Percentiles rank a stretch among this genome's conserved stretches.
Evolutionary conservation across 1,284 basidiomycete species (phyloP).

Genomic region (Melampsora americana): DNA sequence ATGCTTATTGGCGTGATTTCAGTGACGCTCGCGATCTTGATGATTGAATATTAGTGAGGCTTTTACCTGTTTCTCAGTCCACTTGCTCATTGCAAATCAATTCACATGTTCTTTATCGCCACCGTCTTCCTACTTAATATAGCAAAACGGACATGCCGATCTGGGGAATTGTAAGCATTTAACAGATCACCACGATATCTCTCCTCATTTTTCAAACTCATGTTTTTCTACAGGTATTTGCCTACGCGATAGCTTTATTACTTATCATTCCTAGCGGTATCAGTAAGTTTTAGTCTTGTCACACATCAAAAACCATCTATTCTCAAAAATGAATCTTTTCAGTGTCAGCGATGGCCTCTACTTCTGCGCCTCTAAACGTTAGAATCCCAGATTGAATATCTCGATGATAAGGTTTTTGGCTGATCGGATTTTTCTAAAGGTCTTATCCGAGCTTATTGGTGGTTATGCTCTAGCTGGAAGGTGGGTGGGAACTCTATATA

Average conservation of each 20-base stretch:
- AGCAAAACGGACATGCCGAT: slow-evolving; percentile 37
- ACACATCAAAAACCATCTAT: neutral
- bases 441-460: slow-evolving; percentile 40
- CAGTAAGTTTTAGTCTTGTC: neutral
- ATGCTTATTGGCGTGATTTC: slow-evolving; percentile 50
- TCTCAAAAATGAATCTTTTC: neutral
- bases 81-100: no score
- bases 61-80: no score
- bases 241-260: slow-evolving; percentile 18
- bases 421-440: neutral
- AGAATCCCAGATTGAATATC: neutral
- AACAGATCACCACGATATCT: no score
- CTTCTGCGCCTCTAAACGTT: slow-evolving; percentile 28
- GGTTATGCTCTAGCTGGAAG: slow-evolving; percentile 24
- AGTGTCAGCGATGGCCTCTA: slow-evolving; percentile 34
- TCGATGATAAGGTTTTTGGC: neutral
- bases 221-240: slow-evolving; percentile 17
- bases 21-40: slow-evolving; percentile 49
- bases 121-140: neutral
- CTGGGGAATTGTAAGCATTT: slow-evolving; percentile 38
- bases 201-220: neutral
- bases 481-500: neutral
- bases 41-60: slow-evolving; percentile 46
- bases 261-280: slow-evolving; percentile 36
- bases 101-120: no score